phyloP scores from a whole-genome alignment of 495 filamentous ascomycete genomes.

The Aspergillus ostianus region DNA sequence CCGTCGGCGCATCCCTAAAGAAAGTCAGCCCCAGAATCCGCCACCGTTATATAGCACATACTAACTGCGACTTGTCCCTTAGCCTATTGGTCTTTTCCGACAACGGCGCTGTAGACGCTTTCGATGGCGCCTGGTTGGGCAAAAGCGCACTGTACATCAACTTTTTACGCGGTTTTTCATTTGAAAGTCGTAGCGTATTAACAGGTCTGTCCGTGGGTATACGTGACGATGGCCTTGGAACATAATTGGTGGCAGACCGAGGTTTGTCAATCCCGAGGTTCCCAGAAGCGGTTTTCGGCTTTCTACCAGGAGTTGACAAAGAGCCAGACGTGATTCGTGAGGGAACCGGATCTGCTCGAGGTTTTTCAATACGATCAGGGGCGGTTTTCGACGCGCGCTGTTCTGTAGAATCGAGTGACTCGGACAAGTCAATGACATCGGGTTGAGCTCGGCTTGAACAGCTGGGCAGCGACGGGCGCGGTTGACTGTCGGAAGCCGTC shows the following conservation, averaged over 20 bases:
- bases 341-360: background rate
- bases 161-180: slow-evolving; percentile 43
- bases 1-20: slow-evolving; percentile 10
- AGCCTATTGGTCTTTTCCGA: slow-evolving; percentile 11
- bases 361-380: background rate
- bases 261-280: background rate
- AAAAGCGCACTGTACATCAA: slow-evolving; percentile 48
- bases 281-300: background rate
- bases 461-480: slow-evolving; percentile 4
- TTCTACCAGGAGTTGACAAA: background rate
- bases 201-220: slow-evolving; percentile 6
- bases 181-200: slow-evolving; percentile 35
- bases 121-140: slow-evolving; percentile 22
- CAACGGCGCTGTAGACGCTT: slow-evolving; percentile 2
- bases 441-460: background rate
- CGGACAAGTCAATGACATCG: background rate
- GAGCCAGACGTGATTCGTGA: background rate
- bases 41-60: slow-evolving; percentile 21
- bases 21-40: slow-evolving; percentile 12
- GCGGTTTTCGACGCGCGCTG: background rate
- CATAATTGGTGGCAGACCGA: background rate
- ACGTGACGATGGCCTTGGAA: background rate
- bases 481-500: slow-evolving; percentile 15
- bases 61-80: slow-evolving; percentile 29
- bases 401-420: background rate